Conservation (phyloP, 352 stramenopile genomes). For the Pythium insidiosum region DNA sequence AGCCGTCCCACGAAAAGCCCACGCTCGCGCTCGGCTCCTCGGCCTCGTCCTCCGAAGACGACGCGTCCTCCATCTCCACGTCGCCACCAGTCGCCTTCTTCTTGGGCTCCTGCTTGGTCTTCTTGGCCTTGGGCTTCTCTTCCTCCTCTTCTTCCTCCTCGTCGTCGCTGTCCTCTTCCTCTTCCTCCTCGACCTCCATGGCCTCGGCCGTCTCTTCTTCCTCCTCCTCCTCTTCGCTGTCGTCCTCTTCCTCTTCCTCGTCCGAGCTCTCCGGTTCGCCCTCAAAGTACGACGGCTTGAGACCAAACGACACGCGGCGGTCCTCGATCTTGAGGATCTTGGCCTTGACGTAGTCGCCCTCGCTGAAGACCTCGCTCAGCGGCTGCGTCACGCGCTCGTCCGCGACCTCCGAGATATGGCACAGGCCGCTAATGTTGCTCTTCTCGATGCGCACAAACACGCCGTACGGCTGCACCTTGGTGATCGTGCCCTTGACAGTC, state of each 20-base stretch:
- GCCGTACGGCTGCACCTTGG: constrained; percentile 92
- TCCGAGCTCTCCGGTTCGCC: constrained; percentile 87
- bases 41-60: constrained; percentile 51
- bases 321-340: constrained; percentile 94
- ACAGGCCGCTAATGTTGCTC: constrained; percentile 92
- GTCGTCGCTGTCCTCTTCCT: constrained; percentile 37
- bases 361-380: constrained; percentile 90
- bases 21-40: constrained; percentile 23
- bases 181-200: constrained; percentile 36
- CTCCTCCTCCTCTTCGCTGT: constrained; percentile 41
- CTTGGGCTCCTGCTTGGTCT: constrained; percentile 15
- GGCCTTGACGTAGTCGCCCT: constrained; percentile 95
- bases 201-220: constrained; percentile 25
- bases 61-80: constrained; percentile 34
- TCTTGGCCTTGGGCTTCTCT: constrained; percentile 9
- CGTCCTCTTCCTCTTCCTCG: constrained; percentile 72
- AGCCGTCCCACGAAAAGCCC: constrained; percentile 85
- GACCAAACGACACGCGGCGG: constrained; percentile 89
- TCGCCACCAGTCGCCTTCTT: constrained; percentile 41
- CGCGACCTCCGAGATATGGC: constrained; percentile 94
- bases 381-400: constrained; percentile 92
- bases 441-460: constrained; percentile 96
- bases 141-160: constrained; percentile 50
- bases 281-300: constrained; percentile 96
- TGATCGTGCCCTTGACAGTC: constrained; percentile 94